Conservation (phyloP, 352 stramenopile species). For the Phytophthora syringae region DNA sequence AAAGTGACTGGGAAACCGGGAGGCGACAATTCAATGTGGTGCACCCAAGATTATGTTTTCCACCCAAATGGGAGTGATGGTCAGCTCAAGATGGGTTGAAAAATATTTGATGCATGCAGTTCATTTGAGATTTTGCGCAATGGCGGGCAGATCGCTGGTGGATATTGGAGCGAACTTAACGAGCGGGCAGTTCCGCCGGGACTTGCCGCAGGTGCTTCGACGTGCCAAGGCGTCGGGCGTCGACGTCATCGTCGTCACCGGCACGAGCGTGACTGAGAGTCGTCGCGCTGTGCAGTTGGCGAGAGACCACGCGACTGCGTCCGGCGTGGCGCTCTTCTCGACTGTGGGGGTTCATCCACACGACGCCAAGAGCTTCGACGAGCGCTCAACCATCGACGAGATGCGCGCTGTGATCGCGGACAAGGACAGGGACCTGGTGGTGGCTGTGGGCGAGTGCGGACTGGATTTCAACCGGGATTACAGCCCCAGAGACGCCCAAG, state of each 20-base stretch:
- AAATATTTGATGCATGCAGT: too few relatives aligned
- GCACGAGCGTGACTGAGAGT: conserved; percentile 59
- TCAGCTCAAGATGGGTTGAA: conserved; percentile 12
- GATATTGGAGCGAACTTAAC: conserved; percentile 81
- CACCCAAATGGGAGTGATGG: too few relatives aligned
- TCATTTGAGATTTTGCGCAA: conserved; percentile 20
- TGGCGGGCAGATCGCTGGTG: conserved; percentile 33
- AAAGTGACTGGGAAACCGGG: conserved; percentile 2
- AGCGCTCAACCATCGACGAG: conserved; percentile 31
- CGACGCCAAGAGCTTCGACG: conserved; percentile 86
- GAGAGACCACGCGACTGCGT: conserved; percentile 22
- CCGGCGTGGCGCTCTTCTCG: conserved; percentile 60
- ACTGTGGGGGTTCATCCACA: conserved; percentile 96
- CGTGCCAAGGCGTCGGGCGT: conserved; percentile 77
- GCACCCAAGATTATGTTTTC: too few relatives aligned
- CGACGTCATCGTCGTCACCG: conserved; percentile 86
- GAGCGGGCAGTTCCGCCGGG: conserved; percentile 69
- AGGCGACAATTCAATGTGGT: neutral
- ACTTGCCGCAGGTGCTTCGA: conserved; percentile 91
- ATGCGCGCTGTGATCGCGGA: conserved; percentile 53
- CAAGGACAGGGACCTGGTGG: conserved; percentile 63
- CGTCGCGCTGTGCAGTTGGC: conserved; percentile 51
- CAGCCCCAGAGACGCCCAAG: conserved; percentile 89
- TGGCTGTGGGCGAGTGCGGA: conserved; percentile 95
- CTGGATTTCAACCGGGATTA: conserved; percentile 97